phyloP scores from a whole-genome alignment of 2,329 filamentous ascomycete genomes.

The Phialemonium atrogriseum region DNA sequence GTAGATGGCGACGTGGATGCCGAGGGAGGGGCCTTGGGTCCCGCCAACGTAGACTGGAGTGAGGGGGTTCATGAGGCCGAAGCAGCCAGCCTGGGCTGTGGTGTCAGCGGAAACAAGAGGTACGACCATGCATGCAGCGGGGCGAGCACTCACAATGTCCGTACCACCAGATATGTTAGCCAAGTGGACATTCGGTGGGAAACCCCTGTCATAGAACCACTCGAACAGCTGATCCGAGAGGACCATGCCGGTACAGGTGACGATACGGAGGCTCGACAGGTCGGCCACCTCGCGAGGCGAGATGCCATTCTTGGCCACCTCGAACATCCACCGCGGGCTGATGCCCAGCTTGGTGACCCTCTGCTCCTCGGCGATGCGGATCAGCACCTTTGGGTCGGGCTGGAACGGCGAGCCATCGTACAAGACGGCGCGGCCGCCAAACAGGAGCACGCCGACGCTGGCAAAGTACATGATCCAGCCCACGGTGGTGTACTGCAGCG shows the following conservation, averaged over 20 bases:
- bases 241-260: slow-evolving; percentile 75
- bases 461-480: slow-evolving; percentile 86
- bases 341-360: slow-evolving; percentile 65
- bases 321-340: slow-evolving; percentile 69
- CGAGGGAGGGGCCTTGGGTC: slow-evolving; percentile 40
- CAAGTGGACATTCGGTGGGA: slow-evolving; percentile 59
- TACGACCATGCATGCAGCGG: no score
- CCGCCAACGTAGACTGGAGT: slow-evolving; percentile 55
- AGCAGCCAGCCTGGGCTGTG: slow-evolving; percentile 42
- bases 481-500: slow-evolving; percentile 55
- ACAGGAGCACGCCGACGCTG: slow-evolving; percentile 48
- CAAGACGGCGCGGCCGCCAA: slow-evolving; percentile 56
- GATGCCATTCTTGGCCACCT: slow-evolving; percentile 57
- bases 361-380: slow-evolving; percentile 54
- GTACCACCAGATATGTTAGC: slow-evolving; percentile 71
- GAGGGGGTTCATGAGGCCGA: slow-evolving; percentile 59
- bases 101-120: slow-evolving; percentile 1
- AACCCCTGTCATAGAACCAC: slow-evolving; percentile 68
- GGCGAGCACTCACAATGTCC: slow-evolving; percentile 49
- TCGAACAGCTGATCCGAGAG: slow-evolving; percentile 68
- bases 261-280: slow-evolving; percentile 49
- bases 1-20: slow-evolving; percentile 47
- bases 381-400: slow-evolving; percentile 55
- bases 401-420: slow-evolving; percentile 79
- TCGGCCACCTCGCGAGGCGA: slow-evolving; percentile 54